Percentiles rank a stretch among this genome's conserved stretches.
phyloP scores from a whole-genome alignment of 1,284 basidiomycete species.

The Microbotryomycetes sp. region DNA sequence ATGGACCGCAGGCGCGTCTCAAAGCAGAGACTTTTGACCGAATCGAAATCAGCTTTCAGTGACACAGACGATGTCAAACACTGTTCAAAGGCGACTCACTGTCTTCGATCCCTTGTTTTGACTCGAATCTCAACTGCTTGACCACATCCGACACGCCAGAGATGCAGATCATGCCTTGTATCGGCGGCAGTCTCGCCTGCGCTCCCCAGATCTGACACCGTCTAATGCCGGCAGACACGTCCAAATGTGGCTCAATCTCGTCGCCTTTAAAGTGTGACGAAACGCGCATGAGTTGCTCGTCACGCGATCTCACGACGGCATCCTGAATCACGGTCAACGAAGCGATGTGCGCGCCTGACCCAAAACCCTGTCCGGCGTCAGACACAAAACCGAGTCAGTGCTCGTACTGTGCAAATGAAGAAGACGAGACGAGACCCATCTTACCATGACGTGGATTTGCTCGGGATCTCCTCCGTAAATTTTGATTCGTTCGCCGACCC shows the following conservation, averaged over 20 bases:
- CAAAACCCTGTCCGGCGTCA: constrained; percentile 34
- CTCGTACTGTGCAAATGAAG: no score
- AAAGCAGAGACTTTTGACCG: constrained; percentile 13
- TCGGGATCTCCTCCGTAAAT: constrained; percentile 39
- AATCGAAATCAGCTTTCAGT: background rate
- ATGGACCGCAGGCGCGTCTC: constrained; percentile 3
- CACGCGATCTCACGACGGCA: constrained; percentile 39
- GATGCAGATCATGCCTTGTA: constrained; percentile 31
- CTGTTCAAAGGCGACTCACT: constrained; percentile 9
- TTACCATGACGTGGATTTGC: constrained; percentile 15
- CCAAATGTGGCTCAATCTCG: background rate
- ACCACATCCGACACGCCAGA: constrained; percentile 30
- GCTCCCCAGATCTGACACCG: constrained; percentile 23
- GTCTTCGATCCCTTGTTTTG: constrained; percentile 8
- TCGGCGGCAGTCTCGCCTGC: constrained; percentile 12
- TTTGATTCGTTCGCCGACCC: constrained; percentile 38
- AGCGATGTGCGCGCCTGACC: constrained; percentile 29
- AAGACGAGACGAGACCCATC: constrained; percentile 4
- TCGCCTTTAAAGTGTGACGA: background rate
- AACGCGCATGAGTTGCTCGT: constrained; percentile 9
- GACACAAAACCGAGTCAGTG: background rate
- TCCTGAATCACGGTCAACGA: constrained; percentile 40
- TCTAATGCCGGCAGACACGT: constrained; percentile 22
- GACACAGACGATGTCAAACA: no score
- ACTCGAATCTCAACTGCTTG: constrained; percentile 24